These are phyloP conservation scores for Phaeophleospora eucalypticola DNA, from an alignment of 2,329 filamentous ascomycete genomes.

Conservation along the genomic window DNA sequence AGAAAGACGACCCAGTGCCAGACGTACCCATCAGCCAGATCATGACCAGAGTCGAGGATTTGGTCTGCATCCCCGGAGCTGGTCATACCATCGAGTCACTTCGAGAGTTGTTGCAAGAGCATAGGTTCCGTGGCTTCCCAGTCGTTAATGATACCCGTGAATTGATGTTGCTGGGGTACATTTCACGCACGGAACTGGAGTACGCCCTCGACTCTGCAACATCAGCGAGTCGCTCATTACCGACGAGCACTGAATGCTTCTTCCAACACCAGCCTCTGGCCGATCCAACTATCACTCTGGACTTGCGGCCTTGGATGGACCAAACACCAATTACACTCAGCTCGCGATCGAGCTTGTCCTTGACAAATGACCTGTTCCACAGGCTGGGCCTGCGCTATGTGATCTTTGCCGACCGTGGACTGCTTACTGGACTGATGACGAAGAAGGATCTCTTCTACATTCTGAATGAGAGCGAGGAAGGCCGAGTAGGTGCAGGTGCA, in stretches of 20 bases:
- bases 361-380: constrained; percentile 92
- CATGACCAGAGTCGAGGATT: constrained; percentile 89
- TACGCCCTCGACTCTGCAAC: constrained; percentile 70
- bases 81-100: constrained; percentile 75
- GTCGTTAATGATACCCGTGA: constrained; percentile 75
- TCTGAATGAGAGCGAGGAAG: constrained; percentile 63
- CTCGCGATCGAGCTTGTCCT: constrained; percentile 67
- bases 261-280: constrained; percentile 80
- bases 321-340: constrained; percentile 92
- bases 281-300: constrained; percentile 72
- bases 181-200: constrained; percentile 81
- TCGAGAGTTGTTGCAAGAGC: constrained; percentile 63
- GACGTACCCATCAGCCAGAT: constrained; percentile 82
- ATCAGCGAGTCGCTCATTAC: constrained; percentile 54
- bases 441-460: constrained; percentile 98
- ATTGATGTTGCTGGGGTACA: constrained; percentile 83
- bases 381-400: constrained; percentile 89
- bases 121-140: constrained; percentile 86
- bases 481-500: constrained; percentile 27
- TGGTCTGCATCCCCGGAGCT: constrained; percentile 80
- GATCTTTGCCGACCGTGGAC: constrained; percentile 77
- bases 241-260: constrained; percentile 70
- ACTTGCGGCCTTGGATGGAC: constrained; percentile 97
- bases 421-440: constrained; percentile 78
- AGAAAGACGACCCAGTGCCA: constrained; percentile 76